Evolutionary conservation across 805 yeast species (phyloP), one percentile per base, ranked within the genome.

Genomic region (Kodamaea fukazawae): DNA sequence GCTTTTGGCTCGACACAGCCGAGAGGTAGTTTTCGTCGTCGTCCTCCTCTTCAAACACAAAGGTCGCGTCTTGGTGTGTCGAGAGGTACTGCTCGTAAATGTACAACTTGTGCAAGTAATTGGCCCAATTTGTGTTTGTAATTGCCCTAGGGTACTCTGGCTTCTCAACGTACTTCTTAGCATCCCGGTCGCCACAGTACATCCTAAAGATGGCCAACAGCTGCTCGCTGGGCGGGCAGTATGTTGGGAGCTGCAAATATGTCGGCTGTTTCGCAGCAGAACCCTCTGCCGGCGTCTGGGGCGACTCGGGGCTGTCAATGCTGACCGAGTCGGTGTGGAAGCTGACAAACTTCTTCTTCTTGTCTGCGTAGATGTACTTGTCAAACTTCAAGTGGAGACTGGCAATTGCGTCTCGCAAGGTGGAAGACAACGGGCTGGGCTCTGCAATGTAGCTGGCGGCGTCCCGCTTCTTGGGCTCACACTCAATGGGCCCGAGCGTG

Each of bases 71-170:
- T 12, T 32, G 27, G 11, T 10, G 23, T 7, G 27, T 12, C 14
- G 14, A 27, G 29, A 27, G 12, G 7, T 37, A 27, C 27, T 31
- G 31, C 26, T 50, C 44, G 35, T 58, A 60, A 13, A 57, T 40
- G 43, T 53, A 49, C 7, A 36, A 22, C 26, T 41, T 47, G 38
- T 58, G 65, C 15, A 51, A 38, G 42, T 56, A 60, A 18, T 44
- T 55, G 18, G 56, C 52, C 49, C 58, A 40, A 29, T 45, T 42
- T 23, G 65, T 60, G 39, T 55, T 58, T 13, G 65, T 60, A 29
- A 46, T 49, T n/a, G 40, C 35, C 16, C 10, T 15, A n/a, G 40
- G 40, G 6, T 25, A 25, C 9, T 13, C 17, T 13, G 39, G 6
- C 26, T 10, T 12, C 10, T 23, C 4, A 11, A 13, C 10, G 6